Percentiles rank a stretch among this genome's conserved stretches.
Evolutionary conservation across 1,284 basidiomycete species (phyloP).

Genomic region (Sutorius eximius): DNA sequence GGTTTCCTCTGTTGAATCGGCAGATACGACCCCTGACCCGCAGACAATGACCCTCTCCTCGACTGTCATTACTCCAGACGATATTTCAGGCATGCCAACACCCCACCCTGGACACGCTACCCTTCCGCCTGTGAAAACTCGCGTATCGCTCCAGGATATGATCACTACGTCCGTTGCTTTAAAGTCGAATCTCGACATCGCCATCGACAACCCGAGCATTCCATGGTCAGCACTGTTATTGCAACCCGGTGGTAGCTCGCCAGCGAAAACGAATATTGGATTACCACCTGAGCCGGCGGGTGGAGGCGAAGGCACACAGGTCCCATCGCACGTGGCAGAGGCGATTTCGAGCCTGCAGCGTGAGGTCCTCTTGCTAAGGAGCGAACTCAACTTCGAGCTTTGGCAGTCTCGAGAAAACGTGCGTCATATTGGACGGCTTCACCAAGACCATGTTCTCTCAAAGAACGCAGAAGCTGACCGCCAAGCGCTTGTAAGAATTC

Average conservation of each 20-base stretch:
- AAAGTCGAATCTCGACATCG: slow-evolving; percentile 63
- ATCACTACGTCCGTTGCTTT: slow-evolving; percentile 65
- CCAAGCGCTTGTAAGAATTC: slow-evolving; percentile 67
- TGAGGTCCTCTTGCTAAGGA: slow-evolving; percentile 69
- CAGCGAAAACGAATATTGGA: slow-evolving; percentile 15
- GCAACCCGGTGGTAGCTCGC: slow-evolving; percentile 22
- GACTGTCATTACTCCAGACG: slow-evolving; percentile 16
- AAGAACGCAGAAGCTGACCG: slow-evolving; percentile 75
- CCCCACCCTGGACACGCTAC: slow-evolving; percentile 28
- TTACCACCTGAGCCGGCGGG: slow-evolving; percentile 14
- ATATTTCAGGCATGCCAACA: slow-evolving; percentile 20
- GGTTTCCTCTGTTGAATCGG: slow-evolving; percentile 22
- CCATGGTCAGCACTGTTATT: slow-evolving; percentile 50
- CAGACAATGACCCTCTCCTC: slow-evolving; percentile 3
- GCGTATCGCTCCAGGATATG: slow-evolving; percentile 70
- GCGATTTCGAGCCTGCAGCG: slow-evolving; percentile 70
- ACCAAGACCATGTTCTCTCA: slow-evolving; percentile 69
- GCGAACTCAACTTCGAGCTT: slow-evolving; percentile 78
- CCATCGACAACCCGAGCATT: slow-evolving; percentile 49
- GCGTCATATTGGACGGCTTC: slow-evolving; percentile 74
- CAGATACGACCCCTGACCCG: slow-evolving; percentile 4
- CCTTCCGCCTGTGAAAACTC: slow-evolving; percentile 35
- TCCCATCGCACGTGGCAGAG: slow-evolving; percentile 52
- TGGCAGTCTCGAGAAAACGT: slow-evolving; percentile 79
- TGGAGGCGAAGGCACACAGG: slow-evolving; percentile 21